Evolutionary conservation across 2,329 filamentous ascomycete species (phyloP).

Genomic region (Monilinia fructicola): DNA sequence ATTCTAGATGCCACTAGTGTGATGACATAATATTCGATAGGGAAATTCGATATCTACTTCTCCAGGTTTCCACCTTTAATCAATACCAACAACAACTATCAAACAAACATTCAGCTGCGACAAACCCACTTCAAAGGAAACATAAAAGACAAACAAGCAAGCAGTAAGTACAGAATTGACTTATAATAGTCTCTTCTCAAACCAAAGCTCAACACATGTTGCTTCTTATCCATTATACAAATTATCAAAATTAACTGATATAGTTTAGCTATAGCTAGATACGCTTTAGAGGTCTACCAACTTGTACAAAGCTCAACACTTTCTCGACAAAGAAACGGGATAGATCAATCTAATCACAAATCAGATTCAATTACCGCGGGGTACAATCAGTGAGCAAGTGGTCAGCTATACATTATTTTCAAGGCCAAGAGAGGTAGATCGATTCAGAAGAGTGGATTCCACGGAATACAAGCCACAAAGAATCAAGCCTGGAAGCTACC

Average conservation of each 20-base stretch:
- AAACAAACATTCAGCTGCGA: background rate
- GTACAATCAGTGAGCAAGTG: no score
- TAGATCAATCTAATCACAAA: background rate
- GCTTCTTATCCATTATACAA: background rate
- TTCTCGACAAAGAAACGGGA: background rate
- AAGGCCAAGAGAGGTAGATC: no score
- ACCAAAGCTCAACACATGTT: background rate
- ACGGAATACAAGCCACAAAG: no score
- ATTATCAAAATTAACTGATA: background rate
- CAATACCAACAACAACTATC: background rate
- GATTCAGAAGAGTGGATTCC: no score
- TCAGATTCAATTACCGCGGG: background rate
- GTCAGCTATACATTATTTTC: no score
- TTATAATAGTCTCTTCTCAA: background rate
- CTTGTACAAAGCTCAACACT: no score
- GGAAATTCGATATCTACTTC: constrained; percentile 5
- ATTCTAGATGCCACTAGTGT: background rate
- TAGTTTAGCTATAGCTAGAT: background rate
- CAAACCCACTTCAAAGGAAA: background rate
- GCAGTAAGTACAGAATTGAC: background rate
- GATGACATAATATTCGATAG: constrained; percentile 17
- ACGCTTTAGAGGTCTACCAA: background rate
- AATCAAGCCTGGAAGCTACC: no score
- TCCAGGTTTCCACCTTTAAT: constrained; percentile 14
- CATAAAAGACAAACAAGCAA: background rate